Percentiles rank a stretch among this genome's conserved stretches.
Conservation (phyloP, 352 stramenopile genomes). For the Globisporangium mamillatum region DNA sequence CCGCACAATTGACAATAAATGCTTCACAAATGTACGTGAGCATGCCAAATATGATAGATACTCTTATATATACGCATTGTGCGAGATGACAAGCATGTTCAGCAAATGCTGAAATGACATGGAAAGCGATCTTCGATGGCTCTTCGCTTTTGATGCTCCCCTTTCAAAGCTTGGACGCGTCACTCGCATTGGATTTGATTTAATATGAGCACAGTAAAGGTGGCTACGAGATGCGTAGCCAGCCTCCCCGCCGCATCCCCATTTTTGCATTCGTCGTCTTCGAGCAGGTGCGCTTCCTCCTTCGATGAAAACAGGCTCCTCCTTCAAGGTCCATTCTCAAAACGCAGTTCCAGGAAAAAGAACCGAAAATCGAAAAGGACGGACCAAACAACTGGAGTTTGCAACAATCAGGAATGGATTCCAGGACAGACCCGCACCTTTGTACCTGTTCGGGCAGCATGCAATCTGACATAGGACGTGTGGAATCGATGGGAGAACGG, state of each 20-base stretch:
- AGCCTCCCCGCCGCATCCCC: background rate
- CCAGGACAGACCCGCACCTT: background rate
- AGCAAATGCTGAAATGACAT: no score
- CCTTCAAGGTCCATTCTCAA: background rate
- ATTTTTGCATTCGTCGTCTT: background rate
- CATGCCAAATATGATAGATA: background rate
- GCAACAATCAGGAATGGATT: background rate
- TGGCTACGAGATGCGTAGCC: background rate
- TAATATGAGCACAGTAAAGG: background rate
- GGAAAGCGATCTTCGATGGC: background rate
- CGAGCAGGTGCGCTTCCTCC: background rate
- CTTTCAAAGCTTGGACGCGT: background rate
- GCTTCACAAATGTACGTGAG: background rate
- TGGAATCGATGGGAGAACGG: no score
- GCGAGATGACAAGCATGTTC: no score
- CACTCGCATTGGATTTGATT: background rate
- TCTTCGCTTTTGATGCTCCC: no score
- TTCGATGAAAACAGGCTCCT: background rate
- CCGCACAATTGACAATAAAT: background rate
- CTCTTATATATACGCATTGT: background rate
- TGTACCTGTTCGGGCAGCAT: no score
- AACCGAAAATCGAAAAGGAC: background rate
- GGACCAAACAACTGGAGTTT: background rate
- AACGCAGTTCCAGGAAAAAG: background rate
- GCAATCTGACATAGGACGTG: no score